These are phyloP conservation scores for Lenwebbia sp. DNA, from an alignment of 345 rosid genomes.

Conservation along the genomic window DNA sequence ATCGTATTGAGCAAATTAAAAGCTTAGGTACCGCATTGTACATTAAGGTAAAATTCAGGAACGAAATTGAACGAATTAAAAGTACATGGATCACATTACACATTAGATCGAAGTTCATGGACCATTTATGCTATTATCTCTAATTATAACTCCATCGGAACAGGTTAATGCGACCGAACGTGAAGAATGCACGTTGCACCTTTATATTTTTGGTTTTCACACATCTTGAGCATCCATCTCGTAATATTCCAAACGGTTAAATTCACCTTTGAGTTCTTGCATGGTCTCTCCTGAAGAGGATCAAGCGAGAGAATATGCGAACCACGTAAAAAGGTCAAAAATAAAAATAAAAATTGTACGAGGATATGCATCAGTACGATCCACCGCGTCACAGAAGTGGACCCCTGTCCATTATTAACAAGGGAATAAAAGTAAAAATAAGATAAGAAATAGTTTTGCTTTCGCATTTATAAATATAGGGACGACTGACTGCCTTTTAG, in stretches of 20 bases:
- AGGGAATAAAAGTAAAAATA: not conserved
- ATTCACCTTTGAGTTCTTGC: not conserved
- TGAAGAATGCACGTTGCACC: not conserved
- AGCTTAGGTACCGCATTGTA: too few relatives aligned
- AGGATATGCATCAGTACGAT: not conserved
- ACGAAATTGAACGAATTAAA: too few relatives aligned
- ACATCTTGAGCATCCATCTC: not conserved
- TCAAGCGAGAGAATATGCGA: not conserved
- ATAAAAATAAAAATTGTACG: not conserved
- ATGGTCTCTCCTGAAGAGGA: not conserved
- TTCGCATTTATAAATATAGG: too few relatives aligned
- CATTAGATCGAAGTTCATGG: too few relatives aligned
- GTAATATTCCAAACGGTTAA: not conserved
- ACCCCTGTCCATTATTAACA: not conserved
- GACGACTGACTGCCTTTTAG: not conserved
- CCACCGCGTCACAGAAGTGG: not conserved
- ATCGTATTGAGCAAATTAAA: too few relatives aligned
- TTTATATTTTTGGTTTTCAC: not conserved
- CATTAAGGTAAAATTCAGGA: too few relatives aligned
- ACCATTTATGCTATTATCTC: too few relatives aligned
- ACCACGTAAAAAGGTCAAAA: accelerated
- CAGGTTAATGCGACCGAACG: not conserved
- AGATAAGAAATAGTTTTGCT: too few relatives aligned
- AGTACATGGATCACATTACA: too few relatives aligned
- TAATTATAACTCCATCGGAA: not conserved